phyloP scores from a whole-genome alignment of 1,284 basidiomycete species.

The Peniophora sp. region DNA sequence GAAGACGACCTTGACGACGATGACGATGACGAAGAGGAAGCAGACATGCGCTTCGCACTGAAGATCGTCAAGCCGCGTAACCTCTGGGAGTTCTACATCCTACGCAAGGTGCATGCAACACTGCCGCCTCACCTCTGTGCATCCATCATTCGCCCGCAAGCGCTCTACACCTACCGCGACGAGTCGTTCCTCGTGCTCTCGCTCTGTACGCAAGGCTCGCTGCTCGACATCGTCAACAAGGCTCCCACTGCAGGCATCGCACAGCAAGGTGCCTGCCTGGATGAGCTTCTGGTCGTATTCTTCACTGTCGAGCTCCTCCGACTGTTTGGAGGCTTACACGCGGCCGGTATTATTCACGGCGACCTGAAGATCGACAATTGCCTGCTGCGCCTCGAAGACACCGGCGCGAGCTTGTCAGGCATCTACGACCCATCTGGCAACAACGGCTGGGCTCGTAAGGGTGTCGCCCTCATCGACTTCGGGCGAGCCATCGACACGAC shows the following conservation, averaged over 20 bases:
- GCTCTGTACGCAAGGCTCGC: conserved; percentile 84
- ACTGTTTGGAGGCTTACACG: conserved; percentile 78
- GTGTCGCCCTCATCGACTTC: conserved; percentile 93
- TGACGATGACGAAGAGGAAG: conserved; percentile 52
- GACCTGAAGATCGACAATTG: conserved; percentile 99
- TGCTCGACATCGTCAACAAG: conserved; percentile 90
- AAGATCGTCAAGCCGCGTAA: conserved; percentile 90
- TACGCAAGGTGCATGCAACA: conserved; percentile 69
- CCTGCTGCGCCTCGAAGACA: conserved; percentile 81
- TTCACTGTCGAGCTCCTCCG: conserved; percentile 89
- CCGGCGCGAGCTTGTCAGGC: conserved; percentile 62
- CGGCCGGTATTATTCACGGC: conserved; percentile 85
- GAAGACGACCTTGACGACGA: conserved; percentile 44
- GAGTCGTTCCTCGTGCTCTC: conserved; percentile 90
- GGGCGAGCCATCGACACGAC: conserved; percentile 86
- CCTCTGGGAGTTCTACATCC: conserved; percentile 90
- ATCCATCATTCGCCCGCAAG: conserved; percentile 70
- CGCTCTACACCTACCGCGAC: conserved; percentile 78
- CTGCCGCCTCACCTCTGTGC: conserved; percentile 47
- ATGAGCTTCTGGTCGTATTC: conserved; percentile 93
- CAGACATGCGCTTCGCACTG: conserved; percentile 70
- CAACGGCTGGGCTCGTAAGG: conserved; percentile 83
- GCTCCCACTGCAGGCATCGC: conserved; percentile 62
- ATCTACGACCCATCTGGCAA: conserved; percentile 71
- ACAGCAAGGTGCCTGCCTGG: conserved; percentile 77